These are phyloP conservation scores for Corylus heterophylla DNA, from an alignment of 306 rosid species.

Conservation along the genomic window DNA sequence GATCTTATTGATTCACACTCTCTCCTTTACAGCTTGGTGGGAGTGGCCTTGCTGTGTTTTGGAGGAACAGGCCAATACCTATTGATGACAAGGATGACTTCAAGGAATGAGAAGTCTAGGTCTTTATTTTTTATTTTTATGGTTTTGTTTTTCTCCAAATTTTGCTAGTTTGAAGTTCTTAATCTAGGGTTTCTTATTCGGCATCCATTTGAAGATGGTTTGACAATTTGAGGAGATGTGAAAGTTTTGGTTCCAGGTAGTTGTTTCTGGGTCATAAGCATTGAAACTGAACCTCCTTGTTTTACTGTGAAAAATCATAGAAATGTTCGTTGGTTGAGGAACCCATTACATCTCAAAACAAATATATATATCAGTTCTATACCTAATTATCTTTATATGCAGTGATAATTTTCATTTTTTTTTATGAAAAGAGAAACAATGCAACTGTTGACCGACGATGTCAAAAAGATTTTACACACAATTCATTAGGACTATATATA, in stretches of 20 bases:
- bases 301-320: not conserved
- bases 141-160: not conserved
- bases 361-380: no score
- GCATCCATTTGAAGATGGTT: not conserved
- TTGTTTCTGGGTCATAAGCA: not conserved
- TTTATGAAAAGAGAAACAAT: no score
- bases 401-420: no score
- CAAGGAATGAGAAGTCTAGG: slow-evolving; percentile 55
- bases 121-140: slow-evolving; percentile 14
- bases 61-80: slow-evolving; percentile 83
- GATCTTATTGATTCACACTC: not conserved
- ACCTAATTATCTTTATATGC: no score
- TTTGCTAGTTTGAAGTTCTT: not conserved
- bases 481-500: no score
- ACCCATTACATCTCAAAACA: not conserved
- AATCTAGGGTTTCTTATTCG: not conserved
- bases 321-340: not conserved
- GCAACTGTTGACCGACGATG: no score
- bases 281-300: not conserved
- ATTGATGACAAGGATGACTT: slow-evolving; percentile 90
- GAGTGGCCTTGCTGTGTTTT: slow-evolving; percentile 85
- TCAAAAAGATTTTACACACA: no score
- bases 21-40: slow-evolving; percentile 74
- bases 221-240: not conserved
- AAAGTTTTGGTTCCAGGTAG: not conserved